These are phyloP conservation scores for Goffeauzyma gilvescens DNA, from an alignment of 768 basidiomycete species.

Conservation along the genomic window DNA sequence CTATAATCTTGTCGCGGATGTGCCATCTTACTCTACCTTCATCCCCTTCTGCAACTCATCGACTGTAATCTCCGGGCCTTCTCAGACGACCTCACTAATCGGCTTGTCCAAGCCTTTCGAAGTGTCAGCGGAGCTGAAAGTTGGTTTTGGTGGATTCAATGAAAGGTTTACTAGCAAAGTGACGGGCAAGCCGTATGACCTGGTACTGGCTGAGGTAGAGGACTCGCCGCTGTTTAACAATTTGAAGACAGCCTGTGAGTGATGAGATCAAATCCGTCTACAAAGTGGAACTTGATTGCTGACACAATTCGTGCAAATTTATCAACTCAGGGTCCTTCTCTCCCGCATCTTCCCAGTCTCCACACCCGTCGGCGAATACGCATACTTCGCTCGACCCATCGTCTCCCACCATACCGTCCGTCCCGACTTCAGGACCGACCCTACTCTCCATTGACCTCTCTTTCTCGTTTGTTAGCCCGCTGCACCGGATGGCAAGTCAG, in stretches of 20 bases:
- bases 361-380: conserved; percentile 28
- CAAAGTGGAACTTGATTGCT: neutral
- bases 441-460: conserved; percentile 64
- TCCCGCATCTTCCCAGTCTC: conserved; percentile 38
- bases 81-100: conserved; percentile 6
- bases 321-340: conserved; percentile 37
- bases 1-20: conserved; percentile 70
- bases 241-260: conserved; percentile 26
- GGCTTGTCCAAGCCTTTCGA: conserved; percentile 28
- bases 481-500: conserved; percentile 65
- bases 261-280: neutral
- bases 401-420: neutral
- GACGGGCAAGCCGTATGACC: conserved; percentile 55
- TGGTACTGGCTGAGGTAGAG: conserved; percentile 38
- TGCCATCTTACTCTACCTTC: conserved; percentile 65
- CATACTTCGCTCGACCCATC: conserved; percentile 7
- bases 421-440: conserved; percentile 38
- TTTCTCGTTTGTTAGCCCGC: conserved; percentile 69
- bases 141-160: conserved; percentile 68
- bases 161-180: conserved; percentile 79
- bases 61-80: conserved; percentile 38
- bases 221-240: conserved; percentile 27
- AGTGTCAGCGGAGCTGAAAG: conserved; percentile 68
- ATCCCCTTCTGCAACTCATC: conserved; percentile 73
- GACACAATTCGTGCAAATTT: too few relatives aligned